A percentile compares a stretch with the other conserved stretches of the same genome.
phyloP scores from a whole-genome alignment of 2,329 filamentous ascomycete species.

The Nigrospora oryzae region DNA sequence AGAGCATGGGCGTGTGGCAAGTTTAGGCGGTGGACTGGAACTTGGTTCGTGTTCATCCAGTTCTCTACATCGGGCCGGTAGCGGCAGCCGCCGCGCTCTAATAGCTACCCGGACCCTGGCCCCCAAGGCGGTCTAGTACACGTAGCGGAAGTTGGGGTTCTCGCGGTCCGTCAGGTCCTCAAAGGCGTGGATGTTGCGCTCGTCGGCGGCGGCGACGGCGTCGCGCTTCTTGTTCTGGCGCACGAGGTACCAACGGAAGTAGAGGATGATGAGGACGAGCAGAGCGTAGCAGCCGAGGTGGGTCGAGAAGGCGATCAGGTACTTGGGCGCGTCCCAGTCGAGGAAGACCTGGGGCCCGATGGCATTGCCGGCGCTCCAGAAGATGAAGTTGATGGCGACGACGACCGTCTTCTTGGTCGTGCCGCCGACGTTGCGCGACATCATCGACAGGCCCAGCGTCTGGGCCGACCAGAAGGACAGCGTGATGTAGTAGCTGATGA shows the following conservation, averaged over 20 bases:
- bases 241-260: conserved; percentile 48
- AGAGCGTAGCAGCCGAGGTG: conserved; percentile 61
- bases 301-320: conserved; percentile 61
- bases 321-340: conserved; percentile 50
- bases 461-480: conserved; percentile 72
- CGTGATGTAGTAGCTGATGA: conserved; percentile 69
- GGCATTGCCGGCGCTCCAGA: conserved; percentile 35
- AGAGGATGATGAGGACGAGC: conserved; percentile 48
- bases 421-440: conserved; percentile 62
- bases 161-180: conserved; percentile 25
- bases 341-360: conserved; percentile 57
- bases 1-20: too few relatives aligned
- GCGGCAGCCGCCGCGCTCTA: too few relatives aligned
- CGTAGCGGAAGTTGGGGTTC: conserved; percentile 24
- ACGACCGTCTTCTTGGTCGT: conserved; percentile 66
- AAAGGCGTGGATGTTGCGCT: conserved; percentile 19
- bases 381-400: conserved; percentile 61
- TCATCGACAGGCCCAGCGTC: conserved; percentile 57
- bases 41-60: too few relatives aligned
- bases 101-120: too few relatives aligned
- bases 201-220: conserved; percentile 16
- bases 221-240: conserved; percentile 41
- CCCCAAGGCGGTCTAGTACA: conserved; percentile 19
- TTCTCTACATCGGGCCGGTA: too few relatives aligned
- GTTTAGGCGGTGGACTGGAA: too few relatives aligned